Evolutionary conservation across 371 early-diverging fungal species (phyloP), one percentile per base, ranked within the genome.

Genomic region (Mortierella polycephala): DNA sequence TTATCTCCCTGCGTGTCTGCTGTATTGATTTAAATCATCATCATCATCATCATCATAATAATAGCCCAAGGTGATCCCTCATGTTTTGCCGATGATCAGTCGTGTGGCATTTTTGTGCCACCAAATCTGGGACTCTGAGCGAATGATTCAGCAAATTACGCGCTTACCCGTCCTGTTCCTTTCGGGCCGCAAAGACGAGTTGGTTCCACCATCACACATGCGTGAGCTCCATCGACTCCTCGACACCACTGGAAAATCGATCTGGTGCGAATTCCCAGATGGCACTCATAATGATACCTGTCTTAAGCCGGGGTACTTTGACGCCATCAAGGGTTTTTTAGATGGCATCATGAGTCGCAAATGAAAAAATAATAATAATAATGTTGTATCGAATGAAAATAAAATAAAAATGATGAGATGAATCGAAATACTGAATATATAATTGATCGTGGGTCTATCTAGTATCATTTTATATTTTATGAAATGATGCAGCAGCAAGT

Each of bases 221-320:
- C 60, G 76, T 6, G 74, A 83, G 58, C 87, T 98, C 12, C 86
- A 85, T 62, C 90, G 91, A 58, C 69, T 89, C 23, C 83, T 89
- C 51, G 81, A 83, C 30, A 88, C 90, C 6, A 83, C 86, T 18
- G 90, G 82, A 11, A 69, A 65, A 8, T 85, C 88, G 52, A 75
- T 82, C 7, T 88, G 83, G 83, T 82, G 83, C 21, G 85, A 83
- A 71, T 95, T 98, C 80, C 77, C 83, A 12, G 66, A 88, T 30
- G 97, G 97, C 10, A 93, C 86, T 59, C 98, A 97, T 81, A 97
- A 98, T 75, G 97, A 98, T 65, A 96, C 98, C 7, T 92, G 93
- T 63, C 67, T 95, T 61, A 94, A 97, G 83, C 85, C 86, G 5
- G 94, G 92, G 0, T 98, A 97, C 73, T 96, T 94, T 83, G 91